Conservation (phyloP, 73 alveolate species). For the Tetrahymena thermophila region DNA sequence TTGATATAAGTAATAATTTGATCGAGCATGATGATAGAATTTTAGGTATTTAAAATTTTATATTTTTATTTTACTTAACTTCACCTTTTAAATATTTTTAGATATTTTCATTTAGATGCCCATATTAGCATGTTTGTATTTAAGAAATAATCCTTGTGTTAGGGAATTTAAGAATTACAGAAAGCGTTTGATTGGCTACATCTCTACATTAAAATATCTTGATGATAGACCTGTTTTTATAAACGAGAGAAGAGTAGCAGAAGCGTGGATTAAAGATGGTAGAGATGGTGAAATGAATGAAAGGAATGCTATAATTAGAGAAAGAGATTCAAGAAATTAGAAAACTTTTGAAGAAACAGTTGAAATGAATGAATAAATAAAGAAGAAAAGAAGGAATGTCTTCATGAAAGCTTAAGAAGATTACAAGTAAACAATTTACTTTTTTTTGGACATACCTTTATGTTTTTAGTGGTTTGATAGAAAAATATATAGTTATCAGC, state of each 20-base stretch:
- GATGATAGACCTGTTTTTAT: constrained; percentile 92
- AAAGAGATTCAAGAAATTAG: neutral
- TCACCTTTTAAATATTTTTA: constrained; percentile 4
- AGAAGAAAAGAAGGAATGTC: neutral
- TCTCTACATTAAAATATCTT: constrained; percentile 76
- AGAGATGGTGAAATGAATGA: constrained; percentile 85
- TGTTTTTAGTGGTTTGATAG: neutral
- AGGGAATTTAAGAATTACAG: constrained; percentile 81
- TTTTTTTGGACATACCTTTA: neutral
- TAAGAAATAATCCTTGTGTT: constrained; percentile 74
- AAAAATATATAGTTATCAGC: neutral
- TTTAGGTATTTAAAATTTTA: constrained; percentile 63
- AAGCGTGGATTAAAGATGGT: constrained; percentile 89
- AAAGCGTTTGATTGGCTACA: constrained; percentile 32
- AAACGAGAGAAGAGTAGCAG: constrained; percentile 89
- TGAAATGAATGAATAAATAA: neutral
- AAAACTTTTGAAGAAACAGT: neutral
- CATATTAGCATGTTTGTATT: constrained; percentile 77
- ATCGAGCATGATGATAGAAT: constrained; percentile 11
- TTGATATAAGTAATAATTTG: constrained; percentile 79
- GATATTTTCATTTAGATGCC: constrained; percentile 76
- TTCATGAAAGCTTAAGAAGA: neutral
- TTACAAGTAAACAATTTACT: neutral
- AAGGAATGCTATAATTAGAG: constrained; percentile 46
- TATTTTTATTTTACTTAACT: neutral